phyloP scores from a whole-genome alignment of 148 eudicot species.

The Chenopodium quinoa region DNA sequence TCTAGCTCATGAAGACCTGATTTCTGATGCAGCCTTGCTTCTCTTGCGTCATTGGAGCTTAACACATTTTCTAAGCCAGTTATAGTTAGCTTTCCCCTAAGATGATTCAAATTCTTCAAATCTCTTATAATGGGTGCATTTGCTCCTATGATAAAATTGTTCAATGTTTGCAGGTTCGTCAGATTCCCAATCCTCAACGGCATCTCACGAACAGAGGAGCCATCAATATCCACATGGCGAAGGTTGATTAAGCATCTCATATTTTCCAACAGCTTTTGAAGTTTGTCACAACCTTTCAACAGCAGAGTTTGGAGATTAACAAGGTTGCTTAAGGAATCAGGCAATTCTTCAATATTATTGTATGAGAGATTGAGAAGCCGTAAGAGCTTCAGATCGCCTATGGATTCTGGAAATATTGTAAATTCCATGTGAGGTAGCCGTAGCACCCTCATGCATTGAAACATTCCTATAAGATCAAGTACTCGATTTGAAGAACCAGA shows the following conservation, averaged over 20 bases:
- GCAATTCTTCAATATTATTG: conserved; percentile 5
- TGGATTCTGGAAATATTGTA: conserved; percentile 8
- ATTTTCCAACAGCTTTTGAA: background rate
- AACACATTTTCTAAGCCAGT: conserved; percentile 17
- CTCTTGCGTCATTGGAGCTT: conserved; percentile 8
- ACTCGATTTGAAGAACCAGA: background rate
- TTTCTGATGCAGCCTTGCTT: conserved; percentile 16
- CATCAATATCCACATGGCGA: conserved; percentile 14
- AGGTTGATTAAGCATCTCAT: conserved; percentile 8
- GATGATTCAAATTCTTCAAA: conserved; percentile 5
- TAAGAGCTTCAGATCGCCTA: conserved; percentile 12
- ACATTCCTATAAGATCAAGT: background rate
- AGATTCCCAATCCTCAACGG: conserved; percentile 9
- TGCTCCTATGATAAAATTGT: conserved; percentile 3
- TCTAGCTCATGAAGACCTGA: conserved; percentile 8
- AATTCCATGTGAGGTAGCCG: background rate
- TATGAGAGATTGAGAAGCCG: conserved; percentile 17
- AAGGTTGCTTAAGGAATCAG: conserved; percentile 9
- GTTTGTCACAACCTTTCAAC: conserved; percentile 8
- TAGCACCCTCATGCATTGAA: conserved; percentile 4
- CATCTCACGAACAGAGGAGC: background rate
- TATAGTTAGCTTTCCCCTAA: background rate
- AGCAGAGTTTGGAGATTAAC: conserved; percentile 19
- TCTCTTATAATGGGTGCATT: conserved; percentile 3
- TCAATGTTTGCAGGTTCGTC: conserved; percentile 9